Evolutionary conservation across 306 rosid genomes (phyloP).

Genomic region (Dicorynia guianensis): DNA sequence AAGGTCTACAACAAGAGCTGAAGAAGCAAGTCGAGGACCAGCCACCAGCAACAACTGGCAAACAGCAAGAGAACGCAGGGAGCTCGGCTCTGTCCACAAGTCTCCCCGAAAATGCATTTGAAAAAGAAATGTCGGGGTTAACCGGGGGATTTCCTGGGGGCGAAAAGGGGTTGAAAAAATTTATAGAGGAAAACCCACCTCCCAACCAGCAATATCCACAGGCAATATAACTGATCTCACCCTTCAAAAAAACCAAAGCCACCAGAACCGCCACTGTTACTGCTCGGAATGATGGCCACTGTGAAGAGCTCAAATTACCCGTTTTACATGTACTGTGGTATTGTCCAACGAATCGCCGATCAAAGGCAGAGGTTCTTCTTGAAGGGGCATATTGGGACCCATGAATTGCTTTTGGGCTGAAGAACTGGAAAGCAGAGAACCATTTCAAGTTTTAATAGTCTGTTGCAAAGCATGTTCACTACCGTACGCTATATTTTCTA

Average conservation of each 20-base stretch:
- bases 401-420: slow-evolving; percentile 75
- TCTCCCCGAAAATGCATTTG: slow-evolving; percentile 71
- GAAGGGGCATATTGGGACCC: slow-evolving; percentile 82
- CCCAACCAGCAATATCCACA: slow-evolving; percentile 49
- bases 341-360: slow-evolving; percentile 75
- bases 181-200: slow-evolving; percentile 82
- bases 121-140: slow-evolving; percentile 89
- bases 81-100: background rate
- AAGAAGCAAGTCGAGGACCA: slow-evolving; percentile 43
- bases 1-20: slow-evolving; percentile 71
- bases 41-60: slow-evolving; percentile 19
- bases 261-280: slow-evolving; percentile 65
- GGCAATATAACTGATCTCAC: slow-evolving; percentile 14
- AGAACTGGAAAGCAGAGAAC: slow-evolving; percentile 86
- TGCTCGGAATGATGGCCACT: slow-evolving; percentile 62
- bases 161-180: slow-evolving; percentile 74
- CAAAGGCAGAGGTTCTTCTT: slow-evolving; percentile 75
- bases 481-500: slow-evolving; percentile 18
- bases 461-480: slow-evolving; percentile 41
- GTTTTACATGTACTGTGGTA: slow-evolving; percentile 67
- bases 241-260: slow-evolving; percentile 59
- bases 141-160: slow-evolving; percentile 99
- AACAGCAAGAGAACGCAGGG: slow-evolving; percentile 44
- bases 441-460: slow-evolving; percentile 49
- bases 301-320: slow-evolving; percentile 59